A percentile compares a stretch with the other conserved stretches of the same genome.
Evolutionary conservation across 768 basidiomycete genomes (phyloP).

Genomic region (Leucocoprinus leucothites): DNA sequence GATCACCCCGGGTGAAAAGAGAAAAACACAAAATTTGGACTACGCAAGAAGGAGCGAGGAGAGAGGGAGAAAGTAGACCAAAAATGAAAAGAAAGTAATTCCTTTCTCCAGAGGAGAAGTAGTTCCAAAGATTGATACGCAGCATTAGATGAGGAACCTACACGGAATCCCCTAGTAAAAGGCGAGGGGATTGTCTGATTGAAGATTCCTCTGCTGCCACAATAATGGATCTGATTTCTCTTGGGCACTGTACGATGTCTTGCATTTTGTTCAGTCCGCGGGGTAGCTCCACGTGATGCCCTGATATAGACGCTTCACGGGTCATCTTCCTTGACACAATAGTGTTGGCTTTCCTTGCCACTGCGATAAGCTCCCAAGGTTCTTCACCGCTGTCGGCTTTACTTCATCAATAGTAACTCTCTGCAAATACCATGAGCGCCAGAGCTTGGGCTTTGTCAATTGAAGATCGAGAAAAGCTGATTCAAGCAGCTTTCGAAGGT

Average conservation of each 20-base stretch:
- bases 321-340: too few species aligned
- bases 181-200: slow-evolving; percentile 54
- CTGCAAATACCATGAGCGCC: neutral
- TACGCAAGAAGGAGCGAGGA: neutral
- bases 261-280: slow-evolving; percentile 39
- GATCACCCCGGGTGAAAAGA: too few species aligned
- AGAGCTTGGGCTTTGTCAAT: slow-evolving; percentile 27
- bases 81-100: neutral
- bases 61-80: neutral
- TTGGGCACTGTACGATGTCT: slow-evolving; percentile 10
- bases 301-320: too few species aligned
- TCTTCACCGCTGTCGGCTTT: neutral
- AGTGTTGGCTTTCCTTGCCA: too few species aligned
- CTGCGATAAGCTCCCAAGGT: neutral
- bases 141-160: slow-evolving; percentile 38
- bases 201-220: slow-evolving; percentile 41
- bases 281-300: slow-evolving; percentile 27
- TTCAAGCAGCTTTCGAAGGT: slow-evolving; percentile 62
- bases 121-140: slow-evolving; percentile 42
- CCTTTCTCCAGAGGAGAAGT: slow-evolving; percentile 26
- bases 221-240: neutral
- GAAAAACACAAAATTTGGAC: neutral
- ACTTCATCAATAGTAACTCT: slow-evolving; percentile 10
- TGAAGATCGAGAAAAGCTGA: slow-evolving; percentile 45
- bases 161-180: slow-evolving; percentile 58